Base-by-base conservation (phyloP, 352 stramenopile genomes). In the Globisporangium cederbergense region DNA sequence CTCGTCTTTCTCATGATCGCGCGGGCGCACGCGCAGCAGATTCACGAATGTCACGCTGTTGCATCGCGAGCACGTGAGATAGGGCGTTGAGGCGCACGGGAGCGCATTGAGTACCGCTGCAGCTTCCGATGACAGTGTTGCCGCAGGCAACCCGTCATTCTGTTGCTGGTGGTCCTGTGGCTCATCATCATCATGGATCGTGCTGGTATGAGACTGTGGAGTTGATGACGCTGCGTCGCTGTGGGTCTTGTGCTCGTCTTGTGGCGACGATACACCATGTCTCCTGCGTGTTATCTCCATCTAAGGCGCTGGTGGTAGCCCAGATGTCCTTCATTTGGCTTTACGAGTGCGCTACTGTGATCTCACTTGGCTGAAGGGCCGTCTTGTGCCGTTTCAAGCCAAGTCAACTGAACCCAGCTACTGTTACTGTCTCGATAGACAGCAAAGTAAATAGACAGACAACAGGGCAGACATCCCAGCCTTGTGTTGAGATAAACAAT, bases 11-110 rank as follows among this genome's bases (percentile, higher is more conserved):
- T 54, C 25, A 10, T 56, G 46, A 18, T 57, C 55, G 9, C 53
- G 50, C 2, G 46, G 46, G 0, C 81, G 75, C 11, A 94, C 73
- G 45, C 72, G 73, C 18, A 70, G 67, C 8, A 91, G 66, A 45
- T 91, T 80, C 64, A 94, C 76, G 68, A 94, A 92, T 6, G 79
- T 81, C 47, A 94, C 71, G 64, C 71, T 85, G 62, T 94, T 94
- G 76, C 83, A 94, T 40, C 79, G 75, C 49, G 81, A 81, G 58
- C 85, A 95, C 18, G 80, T 93, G 50, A 91, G 71, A 40, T 93
- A 93, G 25, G 84, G 81, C 18, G 83, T 93, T 68, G 76, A 77
- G n/a, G 76, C 55, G 14, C 68, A 63, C 16, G 59, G 58, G 53
- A 73, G 51, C 65, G 65, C 62, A 10, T 53, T 46, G 38, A 69